A percentile compares a stretch with the other conserved stretches of the same genome.
phyloP scores from a whole-genome alignment of 2,329 filamentous ascomycete genomes.

The Salinomyces thailandicus region DNA sequence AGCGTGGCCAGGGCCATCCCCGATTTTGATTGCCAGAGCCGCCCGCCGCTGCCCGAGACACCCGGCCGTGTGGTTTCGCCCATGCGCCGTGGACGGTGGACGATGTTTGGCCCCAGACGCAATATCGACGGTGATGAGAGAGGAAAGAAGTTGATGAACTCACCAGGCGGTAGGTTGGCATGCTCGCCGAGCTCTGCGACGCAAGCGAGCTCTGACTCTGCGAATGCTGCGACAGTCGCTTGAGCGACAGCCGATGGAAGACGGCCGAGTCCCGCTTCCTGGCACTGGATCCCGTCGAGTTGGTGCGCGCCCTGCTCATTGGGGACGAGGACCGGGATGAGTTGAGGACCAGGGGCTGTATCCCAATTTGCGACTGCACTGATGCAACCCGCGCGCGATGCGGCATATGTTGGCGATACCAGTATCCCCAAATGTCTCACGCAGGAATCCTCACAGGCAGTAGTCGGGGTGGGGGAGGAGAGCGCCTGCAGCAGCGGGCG shows the following conservation, averaged over 20 bases:
- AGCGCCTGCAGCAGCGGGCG: too few relatives aligned
- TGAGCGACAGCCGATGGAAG: slow-evolving; percentile 3
- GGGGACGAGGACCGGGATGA: not conserved
- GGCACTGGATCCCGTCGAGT: not conserved
- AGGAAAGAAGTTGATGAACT: not conserved
- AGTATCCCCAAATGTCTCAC: too few relatives aligned
- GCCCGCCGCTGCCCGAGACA: too few relatives aligned
- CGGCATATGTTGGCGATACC: too few relatives aligned
- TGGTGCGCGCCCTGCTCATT: not conserved
- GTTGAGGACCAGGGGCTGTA: not conserved
- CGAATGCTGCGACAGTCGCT: slow-evolving; percentile 1
- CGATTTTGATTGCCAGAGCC: too few relatives aligned
- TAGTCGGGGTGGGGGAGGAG: too few relatives aligned
- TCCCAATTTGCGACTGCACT: too few relatives aligned
- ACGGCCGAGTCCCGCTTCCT: slow-evolving; percentile 5
- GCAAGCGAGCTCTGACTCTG: not conserved
- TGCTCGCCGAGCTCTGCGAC: not conserved
- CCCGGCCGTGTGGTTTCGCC: not conserved
- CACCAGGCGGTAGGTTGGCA: slow-evolving; percentile 6
- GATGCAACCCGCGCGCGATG: not conserved
- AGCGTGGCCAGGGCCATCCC: too few relatives aligned
- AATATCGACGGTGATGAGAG: not conserved
- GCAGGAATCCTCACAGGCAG: too few relatives aligned
- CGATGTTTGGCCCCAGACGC: too few relatives aligned
- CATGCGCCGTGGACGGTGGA: too few relatives aligned